Conservation (phyloP, 2,329 filamentous ascomycete species). For the Ophiostoma populinum region DNA sequence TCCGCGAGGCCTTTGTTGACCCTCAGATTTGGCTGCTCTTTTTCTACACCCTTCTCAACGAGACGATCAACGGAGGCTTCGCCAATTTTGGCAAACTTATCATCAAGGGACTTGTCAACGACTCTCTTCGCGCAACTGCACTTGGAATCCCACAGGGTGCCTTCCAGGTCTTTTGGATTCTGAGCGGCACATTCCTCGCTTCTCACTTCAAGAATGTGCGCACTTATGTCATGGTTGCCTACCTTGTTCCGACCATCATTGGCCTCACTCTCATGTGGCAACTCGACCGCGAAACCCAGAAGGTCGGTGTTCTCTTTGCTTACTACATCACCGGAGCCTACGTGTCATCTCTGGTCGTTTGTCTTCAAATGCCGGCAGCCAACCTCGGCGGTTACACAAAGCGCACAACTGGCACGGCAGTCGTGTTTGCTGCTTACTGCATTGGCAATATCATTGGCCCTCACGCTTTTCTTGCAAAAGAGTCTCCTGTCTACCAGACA, state of each 20-base stretch:
- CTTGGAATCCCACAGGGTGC: slow-evolving; percentile 4
- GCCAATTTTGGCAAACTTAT: slow-evolving; percentile 26
- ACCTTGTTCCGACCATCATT: slow-evolving; percentile 1
- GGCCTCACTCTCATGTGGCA: slow-evolving; percentile 4
- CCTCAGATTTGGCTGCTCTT: slow-evolving; percentile 6
- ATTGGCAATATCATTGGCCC: slow-evolving; percentile 44
- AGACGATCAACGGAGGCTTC: slow-evolving; percentile 5
- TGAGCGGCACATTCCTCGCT: slow-evolving; percentile 1
- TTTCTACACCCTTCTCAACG: slow-evolving; percentile 4
- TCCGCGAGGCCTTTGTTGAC: slow-evolving; percentile 3
- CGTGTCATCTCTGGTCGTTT: slow-evolving; percentile 1
- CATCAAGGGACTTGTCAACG: slow-evolving; percentile 27
- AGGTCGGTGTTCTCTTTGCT: slow-evolving; percentile 3
- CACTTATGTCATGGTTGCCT: not conserved
- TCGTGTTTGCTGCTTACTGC: slow-evolving; percentile 42
- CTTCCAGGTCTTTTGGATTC: slow-evolving; percentile 5
- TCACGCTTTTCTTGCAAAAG: slow-evolving; percentile 35
- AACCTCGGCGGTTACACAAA: slow-evolving; percentile 41
- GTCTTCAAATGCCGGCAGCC: slow-evolving; percentile 27
- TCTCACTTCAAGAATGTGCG: slow-evolving; percentile 3
- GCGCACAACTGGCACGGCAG: slow-evolving; percentile 45
- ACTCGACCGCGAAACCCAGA: slow-evolving; percentile 3
- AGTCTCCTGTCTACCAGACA: slow-evolving; percentile 3
- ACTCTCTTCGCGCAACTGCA: slow-evolving; percentile 22
- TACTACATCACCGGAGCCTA: slow-evolving; percentile 4